Evolutionary conservation across 305 asterid species (phyloP).

Genomic region (Caryopteris hybrid): DNA sequence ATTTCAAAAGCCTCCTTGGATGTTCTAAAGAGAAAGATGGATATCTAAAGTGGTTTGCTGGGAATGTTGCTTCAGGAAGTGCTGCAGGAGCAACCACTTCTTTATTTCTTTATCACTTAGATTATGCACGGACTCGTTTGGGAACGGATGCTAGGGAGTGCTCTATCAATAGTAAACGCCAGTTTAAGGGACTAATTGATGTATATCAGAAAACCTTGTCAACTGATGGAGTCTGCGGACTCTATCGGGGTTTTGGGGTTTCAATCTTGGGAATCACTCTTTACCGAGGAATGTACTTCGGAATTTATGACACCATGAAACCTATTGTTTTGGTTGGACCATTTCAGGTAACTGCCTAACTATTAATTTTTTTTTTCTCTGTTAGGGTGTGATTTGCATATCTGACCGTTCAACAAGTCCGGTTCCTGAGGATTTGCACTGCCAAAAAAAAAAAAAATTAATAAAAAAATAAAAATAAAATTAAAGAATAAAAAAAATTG

Average conservation of each 20-base stretch:
- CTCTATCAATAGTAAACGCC: constrained; percentile 47
- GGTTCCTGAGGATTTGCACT: background rate
- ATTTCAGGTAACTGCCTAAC: constrained; percentile 40
- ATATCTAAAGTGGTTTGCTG: constrained; percentile 83
- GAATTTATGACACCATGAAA: constrained; percentile 83
- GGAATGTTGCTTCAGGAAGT: constrained; percentile 96
- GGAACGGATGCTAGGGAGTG: constrained; percentile 59
- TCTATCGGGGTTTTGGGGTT: constrained; percentile 85
- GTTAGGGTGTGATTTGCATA: background rate
- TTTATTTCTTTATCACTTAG: constrained; percentile 81
- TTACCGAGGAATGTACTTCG: constrained; percentile 91
- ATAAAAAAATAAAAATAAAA: too few species aligned
- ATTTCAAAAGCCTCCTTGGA: constrained; percentile 65
- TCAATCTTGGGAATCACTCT: constrained; percentile 78
- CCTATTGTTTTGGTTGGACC: constrained; percentile 81
- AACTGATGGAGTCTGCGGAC: constrained; percentile 77
- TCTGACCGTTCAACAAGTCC: background rate
- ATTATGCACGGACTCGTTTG: constrained; percentile 88
- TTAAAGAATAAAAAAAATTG: too few species aligned
- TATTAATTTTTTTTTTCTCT: background rate
- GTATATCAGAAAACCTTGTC: constrained; percentile 74
- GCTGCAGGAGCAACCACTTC: constrained; percentile 99
- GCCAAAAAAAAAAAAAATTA: too few species aligned
- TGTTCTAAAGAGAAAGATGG: constrained; percentile 86
- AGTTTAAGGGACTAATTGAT: constrained; percentile 69